These are phyloP conservation scores for Mycena pura DNA, from an alignment of 768 basidiomycete species.

Conservation along the genomic window DNA sequence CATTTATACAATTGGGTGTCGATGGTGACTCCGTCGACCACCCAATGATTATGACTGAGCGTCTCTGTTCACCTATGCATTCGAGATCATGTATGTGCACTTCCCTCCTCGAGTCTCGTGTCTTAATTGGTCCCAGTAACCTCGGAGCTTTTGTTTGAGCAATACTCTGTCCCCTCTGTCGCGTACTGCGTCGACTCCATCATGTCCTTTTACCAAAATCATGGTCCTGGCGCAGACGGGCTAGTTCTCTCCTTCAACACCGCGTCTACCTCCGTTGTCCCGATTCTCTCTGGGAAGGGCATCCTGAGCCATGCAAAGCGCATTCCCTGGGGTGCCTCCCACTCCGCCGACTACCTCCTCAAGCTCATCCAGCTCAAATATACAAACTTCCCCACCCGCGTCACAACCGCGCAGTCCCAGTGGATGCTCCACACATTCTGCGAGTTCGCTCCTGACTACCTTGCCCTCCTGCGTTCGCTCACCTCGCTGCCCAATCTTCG, in stretches of 20 bases:
- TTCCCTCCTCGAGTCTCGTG: background rate
- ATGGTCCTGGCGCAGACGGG: slow-evolving; percentile 67
- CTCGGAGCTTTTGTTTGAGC: slow-evolving; percentile 95
- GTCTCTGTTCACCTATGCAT: slow-evolving; percentile 86
- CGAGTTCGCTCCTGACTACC: slow-evolving; percentile 82
- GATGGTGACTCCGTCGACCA: slow-evolving; percentile 79
- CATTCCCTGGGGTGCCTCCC: slow-evolving; percentile 93
- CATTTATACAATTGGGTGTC: slow-evolving; percentile 87
- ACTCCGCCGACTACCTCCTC: slow-evolving; percentile 89
- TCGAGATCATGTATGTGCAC: slow-evolving; percentile 77
- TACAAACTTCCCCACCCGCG: slow-evolving; percentile 87
- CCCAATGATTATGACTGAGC: slow-evolving; percentile 93
- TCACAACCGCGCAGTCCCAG: slow-evolving; percentile 81
- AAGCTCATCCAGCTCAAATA: slow-evolving; percentile 97
- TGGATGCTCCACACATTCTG: slow-evolving; percentile 93
- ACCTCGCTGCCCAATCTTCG: slow-evolving; percentile 70
- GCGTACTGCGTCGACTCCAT: slow-evolving; percentile 89
- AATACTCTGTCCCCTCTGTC: slow-evolving; percentile 85
- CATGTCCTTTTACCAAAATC: slow-evolving; percentile 92
- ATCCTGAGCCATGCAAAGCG: slow-evolving; percentile 87
- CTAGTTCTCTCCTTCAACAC: slow-evolving; percentile 92
- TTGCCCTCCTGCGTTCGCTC: slow-evolving; percentile 67
- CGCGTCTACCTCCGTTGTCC: slow-evolving; percentile 89
- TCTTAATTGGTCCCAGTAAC: slow-evolving; percentile 63
- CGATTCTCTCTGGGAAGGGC: slow-evolving; percentile 82